These are phyloP conservation scores for Cercospora nicotianae DNA, from an alignment of 2,329 filamentous ascomycete species.

Conservation along the genomic window DNA sequence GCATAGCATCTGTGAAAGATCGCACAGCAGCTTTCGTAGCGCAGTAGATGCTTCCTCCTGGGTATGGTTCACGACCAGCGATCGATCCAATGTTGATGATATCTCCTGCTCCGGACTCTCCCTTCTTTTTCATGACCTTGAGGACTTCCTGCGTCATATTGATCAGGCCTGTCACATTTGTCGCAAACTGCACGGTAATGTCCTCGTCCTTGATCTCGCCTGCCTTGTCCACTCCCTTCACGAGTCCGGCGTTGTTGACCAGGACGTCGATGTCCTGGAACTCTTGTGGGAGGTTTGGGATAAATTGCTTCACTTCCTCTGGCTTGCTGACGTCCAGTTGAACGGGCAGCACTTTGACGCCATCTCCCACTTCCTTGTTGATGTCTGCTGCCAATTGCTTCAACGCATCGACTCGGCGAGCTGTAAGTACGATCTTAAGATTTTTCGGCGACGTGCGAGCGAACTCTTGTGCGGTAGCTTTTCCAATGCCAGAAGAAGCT, in stretches of 20 bases:
- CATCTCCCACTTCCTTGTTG: constrained; percentile 69
- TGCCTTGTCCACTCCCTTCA: constrained; percentile 82
- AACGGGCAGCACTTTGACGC: constrained; percentile 78
- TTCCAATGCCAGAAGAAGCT: constrained; percentile 89
- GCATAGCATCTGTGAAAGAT: constrained; percentile 77
- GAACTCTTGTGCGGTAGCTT: constrained; percentile 82
- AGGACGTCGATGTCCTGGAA: constrained; percentile 84
- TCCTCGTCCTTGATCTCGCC: constrained; percentile 81
- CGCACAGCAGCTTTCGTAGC: constrained; percentile 87
- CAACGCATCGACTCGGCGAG: constrained; percentile 77
- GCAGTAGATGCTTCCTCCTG: constrained; percentile 87
- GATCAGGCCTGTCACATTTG: constrained; percentile 92
- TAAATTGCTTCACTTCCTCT: constrained; percentile 70
- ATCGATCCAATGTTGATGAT: constrained; percentile 96
- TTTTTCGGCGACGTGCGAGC: constrained; percentile 77
- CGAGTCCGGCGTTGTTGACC: constrained; percentile 94
- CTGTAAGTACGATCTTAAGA: constrained; percentile 82
- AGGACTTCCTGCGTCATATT: constrained; percentile 93
- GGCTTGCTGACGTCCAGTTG: constrained; percentile 85
- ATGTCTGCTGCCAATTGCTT: constrained; percentile 77
- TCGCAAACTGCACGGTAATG: constrained; percentile 82
- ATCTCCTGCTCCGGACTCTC: constrained; percentile 76
- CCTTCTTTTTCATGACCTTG: constrained; percentile 67
- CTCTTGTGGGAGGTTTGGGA: constrained; percentile 71
- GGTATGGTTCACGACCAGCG: constrained; percentile 83